These are phyloP conservation scores for Aureobasidium sp. DNA, from an alignment of 2,329 filamentous ascomycete species.

Conservation along the genomic window DNA sequence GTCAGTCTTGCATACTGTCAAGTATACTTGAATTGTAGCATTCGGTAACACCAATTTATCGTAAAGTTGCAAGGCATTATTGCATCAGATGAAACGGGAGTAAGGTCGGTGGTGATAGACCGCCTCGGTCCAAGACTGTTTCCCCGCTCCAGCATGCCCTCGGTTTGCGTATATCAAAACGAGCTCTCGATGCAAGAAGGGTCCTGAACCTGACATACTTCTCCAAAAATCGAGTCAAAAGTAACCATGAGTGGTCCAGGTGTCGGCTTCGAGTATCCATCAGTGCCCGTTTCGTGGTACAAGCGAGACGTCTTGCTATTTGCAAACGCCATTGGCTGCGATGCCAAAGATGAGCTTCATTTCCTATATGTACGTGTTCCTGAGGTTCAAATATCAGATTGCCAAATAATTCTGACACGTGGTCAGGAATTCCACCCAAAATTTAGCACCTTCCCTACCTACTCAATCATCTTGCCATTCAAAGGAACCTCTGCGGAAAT, in stretches of 20 bases:
- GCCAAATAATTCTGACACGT: background rate
- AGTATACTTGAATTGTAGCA: too few relatives aligned
- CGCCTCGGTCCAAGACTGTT: slow-evolving; percentile 1
- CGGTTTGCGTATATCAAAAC: background rate
- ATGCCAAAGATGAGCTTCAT: slow-evolving; percentile 72
- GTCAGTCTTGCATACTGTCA: background rate
- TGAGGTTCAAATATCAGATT: too few relatives aligned
- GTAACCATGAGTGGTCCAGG: slow-evolving; percentile 14
- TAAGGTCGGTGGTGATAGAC: background rate
- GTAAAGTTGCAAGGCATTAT: background rate
- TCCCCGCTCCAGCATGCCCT: slow-evolving; percentile 5
- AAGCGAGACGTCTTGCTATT: slow-evolving; percentile 87
- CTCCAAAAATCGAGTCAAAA: background rate
- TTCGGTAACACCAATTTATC: background rate
- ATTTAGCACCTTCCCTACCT: slow-evolving; percentile 85
- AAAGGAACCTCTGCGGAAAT: slow-evolving; percentile 70
- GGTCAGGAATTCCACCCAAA: slow-evolving; percentile 74
- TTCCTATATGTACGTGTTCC: slow-evolving; percentile 68
- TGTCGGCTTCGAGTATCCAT: slow-evolving; percentile 15
- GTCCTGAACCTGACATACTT: background rate
- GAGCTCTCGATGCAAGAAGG: background rate
- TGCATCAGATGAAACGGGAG: background rate
- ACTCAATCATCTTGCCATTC: slow-evolving; percentile 76
- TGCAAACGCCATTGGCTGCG: slow-evolving; percentile 80
- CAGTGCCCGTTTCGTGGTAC: slow-evolving; percentile 61